Evolutionary conservation across 169 alveolate species (phyloP).

Genomic region (Cryptosporidium felis): DNA sequence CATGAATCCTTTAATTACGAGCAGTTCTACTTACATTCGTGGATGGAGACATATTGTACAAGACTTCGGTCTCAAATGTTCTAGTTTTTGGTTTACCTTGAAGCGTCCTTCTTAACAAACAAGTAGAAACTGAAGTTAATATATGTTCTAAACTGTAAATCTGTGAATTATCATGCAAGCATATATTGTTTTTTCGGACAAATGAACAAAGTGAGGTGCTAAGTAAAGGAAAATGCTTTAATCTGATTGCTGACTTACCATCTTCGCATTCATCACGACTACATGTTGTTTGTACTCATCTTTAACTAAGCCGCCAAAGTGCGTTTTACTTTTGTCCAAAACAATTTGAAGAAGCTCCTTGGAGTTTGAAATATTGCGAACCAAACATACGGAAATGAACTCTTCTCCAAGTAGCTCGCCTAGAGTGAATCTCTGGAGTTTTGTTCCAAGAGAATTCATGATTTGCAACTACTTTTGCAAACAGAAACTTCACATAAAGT

Average conservation of each 20-base stretch:
- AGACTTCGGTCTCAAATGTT: conserved; percentile 51
- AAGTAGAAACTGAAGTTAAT: conserved; percentile 1
- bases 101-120: conserved; percentile 11
- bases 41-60: conserved; percentile 65
- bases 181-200: not conserved
- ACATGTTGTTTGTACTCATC: not conserved
- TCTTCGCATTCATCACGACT: conserved; percentile 40
- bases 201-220: not conserved
- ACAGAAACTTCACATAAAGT: not conserved
- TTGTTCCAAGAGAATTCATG: not conserved
- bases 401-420: not conserved
- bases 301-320: not conserved
- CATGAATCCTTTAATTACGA: not conserved
- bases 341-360: not conserved
- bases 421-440: not conserved
- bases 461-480: not conserved
- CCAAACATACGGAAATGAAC: conserved; percentile 28
- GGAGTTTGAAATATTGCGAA: conserved; percentile 19
- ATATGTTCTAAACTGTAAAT: conserved; percentile 53
- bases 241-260: conserved; percentile 2
- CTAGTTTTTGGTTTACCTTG: conserved; percentile 26
- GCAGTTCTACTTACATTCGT: conserved; percentile 40
- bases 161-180: not conserved
- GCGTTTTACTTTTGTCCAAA: not conserved
- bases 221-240: too few species aligned